Evolutionary conservation across 2,329 filamentous ascomycete species (phyloP), one percentile per base, ranked within the genome.

Genomic region (Trichoderma sp.): DNA sequence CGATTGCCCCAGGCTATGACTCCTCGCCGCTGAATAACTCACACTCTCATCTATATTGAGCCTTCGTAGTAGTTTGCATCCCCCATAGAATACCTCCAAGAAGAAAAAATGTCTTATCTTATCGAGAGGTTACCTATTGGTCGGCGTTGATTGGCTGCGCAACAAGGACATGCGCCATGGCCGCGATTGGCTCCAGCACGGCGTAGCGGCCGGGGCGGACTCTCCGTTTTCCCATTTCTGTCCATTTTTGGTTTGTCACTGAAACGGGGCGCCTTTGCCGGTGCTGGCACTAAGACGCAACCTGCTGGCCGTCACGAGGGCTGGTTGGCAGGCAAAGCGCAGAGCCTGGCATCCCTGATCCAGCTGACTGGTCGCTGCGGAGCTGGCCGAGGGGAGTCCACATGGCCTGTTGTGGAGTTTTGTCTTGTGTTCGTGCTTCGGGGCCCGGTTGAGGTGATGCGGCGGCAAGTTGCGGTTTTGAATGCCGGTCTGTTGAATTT

Each of bases 401-500:
- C 62, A 55, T 14, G 49, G 31, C 47, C 47, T 21, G 4, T 1
- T 19, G 27, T 33, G 29, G 27, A 57, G 19, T 4, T 33, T 13
- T 57, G 55, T 27, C 24, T 21, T 31, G 35, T 10, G 14, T 66
- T 66, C 63, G 63, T 66, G 63, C 63, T 66, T 58, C 53, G 40
- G 37, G 63, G 53, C 29, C 53, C 1, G 52, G 53, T 14, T 66
- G 52, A 66, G 63, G 63, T 66, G 63, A 66, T 66, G 37, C n/a
- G 2, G 29, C 52, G n/a, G 62, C 8, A 13, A 24, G 6, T 13
- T 47, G 43, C 43, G 19, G 43, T n/a, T 47, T 47, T 4, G 43
- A 21, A 21, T n/a, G 6, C 40, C 14, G 5, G 6, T 47, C 7
- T 47, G 19, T 10, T 21, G 7, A 14, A 21, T 43, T 43, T 10